Percentiles rank a stretch among this genome's conserved stretches.
These are phyloP conservation scores for Pseudogymnoascus pannorum DNA, from an alignment of 2,329 filamentous ascomycete genomes.

Conservation along the genomic window DNA sequence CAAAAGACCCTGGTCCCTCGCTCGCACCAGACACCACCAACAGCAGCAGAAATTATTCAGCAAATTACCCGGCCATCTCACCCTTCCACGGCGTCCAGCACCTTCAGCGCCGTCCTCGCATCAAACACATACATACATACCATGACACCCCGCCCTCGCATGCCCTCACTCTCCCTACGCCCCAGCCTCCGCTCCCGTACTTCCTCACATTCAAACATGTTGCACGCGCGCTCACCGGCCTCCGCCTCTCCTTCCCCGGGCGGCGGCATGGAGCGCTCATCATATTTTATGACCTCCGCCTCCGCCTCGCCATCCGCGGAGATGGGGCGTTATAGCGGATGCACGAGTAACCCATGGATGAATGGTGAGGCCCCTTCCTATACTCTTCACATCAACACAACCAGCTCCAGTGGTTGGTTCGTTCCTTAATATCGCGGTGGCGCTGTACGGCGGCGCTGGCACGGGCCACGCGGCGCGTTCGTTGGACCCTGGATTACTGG, in stretches of 20 bases:
- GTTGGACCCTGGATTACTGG: not conserved
- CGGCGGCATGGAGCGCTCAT: not conserved
- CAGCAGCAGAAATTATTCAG: not conserved
- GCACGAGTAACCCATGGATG: not conserved
- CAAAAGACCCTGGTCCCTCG: not conserved
- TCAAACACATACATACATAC: not conserved
- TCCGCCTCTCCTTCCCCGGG: not conserved
- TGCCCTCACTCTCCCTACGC: not conserved
- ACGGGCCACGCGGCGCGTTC: not conserved
- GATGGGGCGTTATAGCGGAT: not conserved
- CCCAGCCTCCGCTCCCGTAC: not conserved
- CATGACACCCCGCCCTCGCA: constrained; percentile 1
- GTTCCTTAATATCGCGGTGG: not conserved
- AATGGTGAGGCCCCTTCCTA: not conserved
- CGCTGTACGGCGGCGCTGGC: not conserved
- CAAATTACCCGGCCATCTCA: not conserved
- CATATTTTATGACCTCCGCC: not conserved
- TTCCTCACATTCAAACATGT: not conserved
- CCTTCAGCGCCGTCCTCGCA: not conserved
- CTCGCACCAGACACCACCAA: not conserved
- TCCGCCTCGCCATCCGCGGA: not conserved
- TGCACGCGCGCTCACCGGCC: not conserved
- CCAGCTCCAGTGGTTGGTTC: not conserved
- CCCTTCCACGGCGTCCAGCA: not conserved
- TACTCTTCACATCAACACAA: not conserved